Percentiles rank a stretch among this genome's conserved stretches.
Evolutionary conservation across 148 eudicot species (phyloP).

Genomic region (Persicaria tinctoria): DNA sequence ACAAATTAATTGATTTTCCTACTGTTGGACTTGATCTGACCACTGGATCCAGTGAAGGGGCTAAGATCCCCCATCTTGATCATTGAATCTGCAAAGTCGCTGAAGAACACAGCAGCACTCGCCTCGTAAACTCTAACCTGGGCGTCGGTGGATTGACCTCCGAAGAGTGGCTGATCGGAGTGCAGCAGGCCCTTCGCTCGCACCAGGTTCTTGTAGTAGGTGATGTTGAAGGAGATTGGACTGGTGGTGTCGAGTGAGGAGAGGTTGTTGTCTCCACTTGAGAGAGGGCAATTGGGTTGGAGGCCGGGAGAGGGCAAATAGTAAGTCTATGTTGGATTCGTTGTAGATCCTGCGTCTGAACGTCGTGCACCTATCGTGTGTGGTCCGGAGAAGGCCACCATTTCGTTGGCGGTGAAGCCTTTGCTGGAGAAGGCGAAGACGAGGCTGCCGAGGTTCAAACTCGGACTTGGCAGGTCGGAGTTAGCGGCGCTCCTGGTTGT

Average conservation of each 20-base stretch:
- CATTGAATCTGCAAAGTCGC: conserved; percentile 43
- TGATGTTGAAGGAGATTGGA: conserved; percentile 34
- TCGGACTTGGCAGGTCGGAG: conserved; percentile 13
- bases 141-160: conserved; percentile 42
- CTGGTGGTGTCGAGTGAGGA: conserved; percentile 41
- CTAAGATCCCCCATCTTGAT: conserved; percentile 52
- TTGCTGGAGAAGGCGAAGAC: conserved; percentile 9
- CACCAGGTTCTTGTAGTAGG: conserved; percentile 48
- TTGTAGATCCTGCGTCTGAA: conserved; percentile 58
- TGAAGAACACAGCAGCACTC: conserved; percentile 22
- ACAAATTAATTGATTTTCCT: conserved; percentile 20
- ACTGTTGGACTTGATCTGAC: conserved; percentile 51
- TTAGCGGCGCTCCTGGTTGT: conserved; percentile 11
- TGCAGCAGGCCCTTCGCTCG: conserved; percentile 54
- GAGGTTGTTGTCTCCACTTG: conserved; percentile 39
- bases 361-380: conserved; percentile 57
- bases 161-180: conserved; percentile 66
- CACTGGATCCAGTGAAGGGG: conserved; percentile 53
- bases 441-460: conserved; percentile 9
- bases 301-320: conserved; percentile 31
- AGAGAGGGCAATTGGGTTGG: conserved; percentile 34
- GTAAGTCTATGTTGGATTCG: conserved; percentile 41
- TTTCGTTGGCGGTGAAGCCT: conserved; percentile 12
- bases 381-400: conserved; percentile 21
- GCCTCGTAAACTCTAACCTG: conserved; percentile 29